These are phyloP conservation scores for Oenanthe sinensis DNA, from an alignment of 129 eudicot genomes.

Conservation along the genomic window DNA sequence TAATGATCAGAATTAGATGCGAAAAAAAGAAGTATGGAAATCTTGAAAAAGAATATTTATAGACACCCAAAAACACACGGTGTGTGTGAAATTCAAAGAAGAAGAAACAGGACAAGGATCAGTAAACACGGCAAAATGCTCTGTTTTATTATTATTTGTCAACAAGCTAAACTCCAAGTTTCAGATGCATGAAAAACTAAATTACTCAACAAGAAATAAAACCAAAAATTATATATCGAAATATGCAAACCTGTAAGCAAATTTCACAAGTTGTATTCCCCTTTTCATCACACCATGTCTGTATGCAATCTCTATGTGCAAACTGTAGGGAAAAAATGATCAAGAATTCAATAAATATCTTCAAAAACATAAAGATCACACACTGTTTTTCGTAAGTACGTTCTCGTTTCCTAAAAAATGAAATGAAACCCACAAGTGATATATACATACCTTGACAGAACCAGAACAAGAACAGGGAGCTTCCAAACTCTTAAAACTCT, in stretches of 20 bases:
- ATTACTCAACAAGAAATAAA: background rate
- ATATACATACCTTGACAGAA: conserved; percentile 52
- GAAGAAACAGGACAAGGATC: background rate
- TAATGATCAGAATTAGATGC: background rate
- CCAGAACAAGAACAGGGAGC: conserved; percentile 94
- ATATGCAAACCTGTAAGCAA: conserved; percentile 66
- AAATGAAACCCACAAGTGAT: background rate
- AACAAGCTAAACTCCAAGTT: conserved; percentile 2
- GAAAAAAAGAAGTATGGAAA: background rate
- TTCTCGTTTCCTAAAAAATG: too few relatives aligned
- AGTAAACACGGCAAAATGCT: conserved; percentile 2
- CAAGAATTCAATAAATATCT: background rate
- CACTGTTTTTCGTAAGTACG: too few relatives aligned
- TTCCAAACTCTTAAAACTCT: conserved; percentile 59
- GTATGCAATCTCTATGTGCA: conserved; percentile 92
- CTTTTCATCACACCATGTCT: conserved; percentile 95
- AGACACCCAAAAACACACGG: background rate
- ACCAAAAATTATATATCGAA: background rate
- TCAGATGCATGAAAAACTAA: conserved; percentile 9
- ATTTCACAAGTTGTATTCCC: conserved; percentile 82
- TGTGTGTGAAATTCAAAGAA: background rate
- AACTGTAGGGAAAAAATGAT: conserved; percentile 30
- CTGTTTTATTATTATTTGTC: conserved; percentile 5
- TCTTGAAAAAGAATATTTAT: background rate
- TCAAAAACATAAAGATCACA: too few relatives aligned